Conservation (phyloP, 345 rosid species). For the Carallia brachiata region DNA sequence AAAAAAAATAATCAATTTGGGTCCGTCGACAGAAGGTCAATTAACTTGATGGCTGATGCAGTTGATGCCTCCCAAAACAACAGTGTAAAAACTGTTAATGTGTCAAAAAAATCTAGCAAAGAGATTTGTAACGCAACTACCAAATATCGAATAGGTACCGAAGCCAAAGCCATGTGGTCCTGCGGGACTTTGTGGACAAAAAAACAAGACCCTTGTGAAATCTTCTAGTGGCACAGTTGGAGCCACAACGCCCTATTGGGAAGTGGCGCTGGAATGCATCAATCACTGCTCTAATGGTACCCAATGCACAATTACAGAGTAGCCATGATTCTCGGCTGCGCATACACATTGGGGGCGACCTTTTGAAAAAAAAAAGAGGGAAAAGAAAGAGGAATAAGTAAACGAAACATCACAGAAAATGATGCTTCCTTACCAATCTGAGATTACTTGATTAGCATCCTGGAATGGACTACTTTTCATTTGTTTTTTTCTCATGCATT, state of each 20-base stretch:
- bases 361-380: conserved; percentile 12
- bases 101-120: not conserved
- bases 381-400: conserved; percentile 2
- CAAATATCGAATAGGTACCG: conserved; percentile 12
- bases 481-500: not conserved
- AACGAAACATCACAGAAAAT: conserved; percentile 29
- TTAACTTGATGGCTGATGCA: no score
- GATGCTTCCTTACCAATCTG: conserved; percentile 31
- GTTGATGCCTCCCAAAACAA: no score
- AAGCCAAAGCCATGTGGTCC: conserved; percentile 28
- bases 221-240: conserved; percentile 21
- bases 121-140: conserved; percentile 3
- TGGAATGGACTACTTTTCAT: not conserved
- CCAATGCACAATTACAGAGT: conserved; percentile 38
- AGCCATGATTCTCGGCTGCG: conserved; percentile 42
- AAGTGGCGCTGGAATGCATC: conserved; percentile 27
- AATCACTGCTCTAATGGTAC: conserved; percentile 30
- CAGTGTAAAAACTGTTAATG: no score
- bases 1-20: no score
- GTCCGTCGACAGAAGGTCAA: no score
- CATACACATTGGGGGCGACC: conserved; percentile 24
- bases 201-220: conserved; percentile 18
- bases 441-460: conserved; percentile 22
- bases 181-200: conserved; percentile 23
- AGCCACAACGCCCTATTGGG: conserved; percentile 12